These are phyloP conservation scores for Kuraishia capsulata DNA, from an alignment of 805 yeast species.

Conservation along the genomic window DNA sequence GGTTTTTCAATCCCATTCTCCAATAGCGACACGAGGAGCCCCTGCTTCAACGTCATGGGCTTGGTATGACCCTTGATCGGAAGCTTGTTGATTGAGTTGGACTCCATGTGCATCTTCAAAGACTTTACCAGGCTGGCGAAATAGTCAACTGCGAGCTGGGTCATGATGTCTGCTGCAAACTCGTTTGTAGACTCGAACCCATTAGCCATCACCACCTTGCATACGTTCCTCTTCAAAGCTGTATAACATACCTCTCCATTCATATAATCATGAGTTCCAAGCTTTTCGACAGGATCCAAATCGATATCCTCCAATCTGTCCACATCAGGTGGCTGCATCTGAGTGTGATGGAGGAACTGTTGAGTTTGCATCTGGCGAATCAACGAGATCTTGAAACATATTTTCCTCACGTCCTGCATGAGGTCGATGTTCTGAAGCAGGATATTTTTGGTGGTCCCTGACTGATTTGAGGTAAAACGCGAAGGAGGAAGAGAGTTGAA, in stretches of 20 bases:
- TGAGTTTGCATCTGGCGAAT: slow-evolving; percentile 88
- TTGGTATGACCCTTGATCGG: slow-evolving; percentile 12
- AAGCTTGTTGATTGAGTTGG: slow-evolving; percentile 37
- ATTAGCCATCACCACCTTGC: slow-evolving; percentile 79
- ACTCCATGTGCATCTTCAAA: slow-evolving; percentile 62
- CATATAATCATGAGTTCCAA: slow-evolving; percentile 57
- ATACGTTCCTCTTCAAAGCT: slow-evolving; percentile 58
- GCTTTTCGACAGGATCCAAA: slow-evolving; percentile 73
- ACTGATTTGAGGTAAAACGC: slow-evolving; percentile 19
- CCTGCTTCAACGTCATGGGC: slow-evolving; percentile 26
- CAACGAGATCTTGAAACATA: slow-evolving; percentile 81
- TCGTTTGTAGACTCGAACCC: slow-evolving; percentile 86
- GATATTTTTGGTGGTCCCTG: slow-evolving; percentile 34
- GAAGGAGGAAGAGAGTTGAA: slow-evolving; percentile 28
- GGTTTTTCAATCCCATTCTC: slow-evolving; percentile 84
- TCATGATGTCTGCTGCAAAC: slow-evolving; percentile 65
- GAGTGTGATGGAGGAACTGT: slow-evolving; percentile 65
- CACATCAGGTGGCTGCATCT: slow-evolving; percentile 60
- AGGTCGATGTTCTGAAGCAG: slow-evolving; percentile 58
- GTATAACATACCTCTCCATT: slow-evolving; percentile 54
- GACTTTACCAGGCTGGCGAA: slow-evolving; percentile 66
- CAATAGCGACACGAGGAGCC: slow-evolving; percentile 53
- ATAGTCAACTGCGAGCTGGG: slow-evolving; percentile 79
- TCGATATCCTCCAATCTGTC: slow-evolving; percentile 53
- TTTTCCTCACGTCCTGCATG: slow-evolving; percentile 81